phyloP scores from a whole-genome alignment of 2,329 filamentous ascomycete species.

The Fusarium dlaminii region DNA sequence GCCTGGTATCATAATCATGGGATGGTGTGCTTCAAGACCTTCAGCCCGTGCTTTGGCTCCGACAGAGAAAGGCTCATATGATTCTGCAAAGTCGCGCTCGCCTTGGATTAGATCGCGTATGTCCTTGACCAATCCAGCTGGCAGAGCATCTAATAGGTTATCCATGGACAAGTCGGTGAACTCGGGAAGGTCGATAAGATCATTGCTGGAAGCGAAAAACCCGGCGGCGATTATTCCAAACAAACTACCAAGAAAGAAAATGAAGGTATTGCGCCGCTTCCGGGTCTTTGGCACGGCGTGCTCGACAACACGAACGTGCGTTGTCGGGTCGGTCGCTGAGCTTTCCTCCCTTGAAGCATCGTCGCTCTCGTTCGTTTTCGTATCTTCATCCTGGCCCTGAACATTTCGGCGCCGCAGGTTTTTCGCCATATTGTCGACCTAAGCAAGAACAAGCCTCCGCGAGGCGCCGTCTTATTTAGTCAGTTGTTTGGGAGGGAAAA shows the following conservation, averaged over 20 bases:
- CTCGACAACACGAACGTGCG: constrained; percentile 56
- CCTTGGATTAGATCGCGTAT: constrained; percentile 86
- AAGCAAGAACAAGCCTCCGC: constrained; percentile 26
- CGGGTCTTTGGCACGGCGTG: constrained; percentile 59
- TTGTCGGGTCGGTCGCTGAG: constrained; percentile 37
- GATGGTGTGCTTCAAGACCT: constrained; percentile 83
- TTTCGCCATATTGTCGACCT: constrained; percentile 43
- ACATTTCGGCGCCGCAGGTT: constrained; percentile 47
- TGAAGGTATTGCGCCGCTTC: constrained; percentile 81
- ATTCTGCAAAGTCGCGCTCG: constrained; percentile 83
- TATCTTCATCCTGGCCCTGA: constrained; percentile 28
- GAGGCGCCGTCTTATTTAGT: constrained; percentile 23
- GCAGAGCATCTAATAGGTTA: constrained; percentile 85
- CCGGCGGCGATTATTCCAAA: constrained; percentile 89
- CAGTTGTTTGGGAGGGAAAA: constrained; percentile 7
- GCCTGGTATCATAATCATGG: constrained; percentile 96
- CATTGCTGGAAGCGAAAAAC: constrained; percentile 89
- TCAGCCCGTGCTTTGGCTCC: constrained; percentile 84
- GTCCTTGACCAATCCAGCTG: constrained; percentile 85
- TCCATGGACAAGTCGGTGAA: constrained; percentile 82
- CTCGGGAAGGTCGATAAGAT: constrained; percentile 83
- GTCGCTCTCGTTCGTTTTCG: constrained; percentile 32
- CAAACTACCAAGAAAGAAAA: constrained; percentile 89
- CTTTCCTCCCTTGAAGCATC: constrained; percentile 42
- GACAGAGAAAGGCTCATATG: constrained; percentile 93